These are phyloP conservation scores for Scytalidium lignicola DNA, from an alignment of 2,329 filamentous ascomycete genomes.

Conservation along the genomic window DNA sequence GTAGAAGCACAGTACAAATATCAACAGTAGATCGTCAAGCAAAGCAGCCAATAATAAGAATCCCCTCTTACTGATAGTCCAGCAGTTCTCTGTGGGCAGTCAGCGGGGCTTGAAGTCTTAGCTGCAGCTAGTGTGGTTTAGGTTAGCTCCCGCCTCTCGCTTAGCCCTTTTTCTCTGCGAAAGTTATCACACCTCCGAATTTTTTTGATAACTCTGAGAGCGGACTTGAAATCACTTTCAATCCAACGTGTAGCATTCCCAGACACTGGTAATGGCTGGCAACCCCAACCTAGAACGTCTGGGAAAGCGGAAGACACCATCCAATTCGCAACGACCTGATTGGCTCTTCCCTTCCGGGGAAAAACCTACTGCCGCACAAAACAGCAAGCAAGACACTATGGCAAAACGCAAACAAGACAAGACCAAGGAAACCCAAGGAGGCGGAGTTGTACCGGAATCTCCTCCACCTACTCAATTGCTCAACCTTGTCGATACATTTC, in stretches of 20 bases:
- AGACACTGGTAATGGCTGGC: neutral
- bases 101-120: too few species aligned
- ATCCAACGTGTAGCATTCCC: neutral
- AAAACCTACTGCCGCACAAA: constrained; percentile 11
- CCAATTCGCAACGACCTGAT: constrained; percentile 20
- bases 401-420: constrained; percentile 23
- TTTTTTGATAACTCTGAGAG: constrained; percentile 1
- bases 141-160: constrained; percentile 1
- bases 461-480: constrained; percentile 56
- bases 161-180: neutral
- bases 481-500: constrained; percentile 61
- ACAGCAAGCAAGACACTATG: constrained; percentile 8
- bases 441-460: constrained; percentile 19
- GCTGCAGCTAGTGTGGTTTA: neutral
- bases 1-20: too few species aligned
- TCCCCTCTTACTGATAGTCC: too few species aligned
- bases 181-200: neutral
- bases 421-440: constrained; percentile 11
- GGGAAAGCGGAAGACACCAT: constrained; percentile 22
- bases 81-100: too few species aligned
- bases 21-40: too few species aligned
- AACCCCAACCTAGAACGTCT: constrained; percentile 28
- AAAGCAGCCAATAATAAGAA: too few species aligned
- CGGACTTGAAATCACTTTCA: neutral
- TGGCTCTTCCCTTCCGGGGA: constrained; percentile 26